Conservation (phyloP, 345 rosid genomes). For the Bruguiera parviflora region DNA sequence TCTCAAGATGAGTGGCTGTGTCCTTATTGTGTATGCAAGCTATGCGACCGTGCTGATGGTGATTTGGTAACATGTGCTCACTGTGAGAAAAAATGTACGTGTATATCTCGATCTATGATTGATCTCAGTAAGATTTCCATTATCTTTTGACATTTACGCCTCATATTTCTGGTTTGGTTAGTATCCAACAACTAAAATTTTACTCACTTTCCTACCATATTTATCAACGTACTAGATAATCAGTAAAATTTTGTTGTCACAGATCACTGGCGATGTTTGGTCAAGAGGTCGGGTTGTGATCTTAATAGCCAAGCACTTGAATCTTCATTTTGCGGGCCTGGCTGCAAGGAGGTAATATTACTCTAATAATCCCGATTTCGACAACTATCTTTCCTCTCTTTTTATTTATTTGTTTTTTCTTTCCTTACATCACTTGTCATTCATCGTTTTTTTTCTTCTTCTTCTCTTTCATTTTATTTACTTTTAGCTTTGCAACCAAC, state of each 20-base stretch:
- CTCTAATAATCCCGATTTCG: too few relatives aligned
- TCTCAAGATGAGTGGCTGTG: not conserved
- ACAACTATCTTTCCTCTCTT: too few relatives aligned
- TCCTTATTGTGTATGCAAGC: constrained; percentile 1
- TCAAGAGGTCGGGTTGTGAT: not conserved
- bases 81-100: not conserved
- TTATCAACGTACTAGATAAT: too few relatives aligned
- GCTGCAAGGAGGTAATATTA: not conserved
- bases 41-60: not conserved
- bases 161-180: not conserved
- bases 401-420: too few relatives aligned
- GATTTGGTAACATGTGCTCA: not conserved
- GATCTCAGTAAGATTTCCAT: not conserved
- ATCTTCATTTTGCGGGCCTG: not conserved
- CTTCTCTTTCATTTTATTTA: too few relatives aligned
- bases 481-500: too few relatives aligned
- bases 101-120: not conserved
- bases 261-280: not conserved
- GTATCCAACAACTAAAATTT: not conserved
- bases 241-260: not conserved
- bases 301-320: not conserved
- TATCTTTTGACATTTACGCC: not conserved
- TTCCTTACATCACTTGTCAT: too few relatives aligned
- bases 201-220: too few relatives aligned
- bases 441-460: too few relatives aligned